Conservation (phyloP, 306 rosid genomes). For the Boehmeria nivea region DNA sequence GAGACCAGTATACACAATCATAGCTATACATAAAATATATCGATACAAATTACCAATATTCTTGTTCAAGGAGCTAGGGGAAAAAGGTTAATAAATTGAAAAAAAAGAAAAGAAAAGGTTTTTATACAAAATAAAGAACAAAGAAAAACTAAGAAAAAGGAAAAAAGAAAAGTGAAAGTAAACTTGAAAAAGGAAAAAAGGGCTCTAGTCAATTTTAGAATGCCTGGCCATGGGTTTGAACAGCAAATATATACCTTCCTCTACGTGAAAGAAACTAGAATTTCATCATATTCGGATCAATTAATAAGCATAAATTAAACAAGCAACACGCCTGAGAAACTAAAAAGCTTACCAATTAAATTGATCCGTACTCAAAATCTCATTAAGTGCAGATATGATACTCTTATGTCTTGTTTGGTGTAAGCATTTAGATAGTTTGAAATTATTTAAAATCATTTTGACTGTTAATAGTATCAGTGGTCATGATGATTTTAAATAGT, state of each 20-base stretch:
- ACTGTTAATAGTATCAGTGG: too few relatives aligned
- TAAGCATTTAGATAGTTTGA: too few relatives aligned
- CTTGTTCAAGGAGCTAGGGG: conserved; percentile 15
- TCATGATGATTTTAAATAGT: too few relatives aligned
- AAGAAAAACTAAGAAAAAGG: background rate
- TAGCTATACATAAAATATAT: too few relatives aligned
- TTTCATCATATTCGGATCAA: background rate
- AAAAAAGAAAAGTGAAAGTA: conserved; percentile 1
- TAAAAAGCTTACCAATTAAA: background rate
- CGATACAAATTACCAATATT: background rate
- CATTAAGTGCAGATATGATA: too few relatives aligned
- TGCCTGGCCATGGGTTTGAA: conserved; percentile 1
- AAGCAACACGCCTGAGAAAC: too few relatives aligned
- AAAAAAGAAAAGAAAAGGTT: background rate
- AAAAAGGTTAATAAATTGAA: conserved; percentile 22
- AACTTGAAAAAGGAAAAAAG: background rate
- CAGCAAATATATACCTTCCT: conserved; percentile 47
- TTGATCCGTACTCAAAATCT: too few relatives aligned
- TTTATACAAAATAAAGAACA: background rate
- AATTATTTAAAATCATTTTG: too few relatives aligned
- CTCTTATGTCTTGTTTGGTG: too few relatives aligned
- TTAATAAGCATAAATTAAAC: background rate
- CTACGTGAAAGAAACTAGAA: conserved; percentile 42
- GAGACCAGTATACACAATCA: too few relatives aligned
- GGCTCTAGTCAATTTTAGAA: conserved; percentile 24